Conservation (phyloP, 345 rosid species). For the Rhodomyrtus tomentosa region DNA sequence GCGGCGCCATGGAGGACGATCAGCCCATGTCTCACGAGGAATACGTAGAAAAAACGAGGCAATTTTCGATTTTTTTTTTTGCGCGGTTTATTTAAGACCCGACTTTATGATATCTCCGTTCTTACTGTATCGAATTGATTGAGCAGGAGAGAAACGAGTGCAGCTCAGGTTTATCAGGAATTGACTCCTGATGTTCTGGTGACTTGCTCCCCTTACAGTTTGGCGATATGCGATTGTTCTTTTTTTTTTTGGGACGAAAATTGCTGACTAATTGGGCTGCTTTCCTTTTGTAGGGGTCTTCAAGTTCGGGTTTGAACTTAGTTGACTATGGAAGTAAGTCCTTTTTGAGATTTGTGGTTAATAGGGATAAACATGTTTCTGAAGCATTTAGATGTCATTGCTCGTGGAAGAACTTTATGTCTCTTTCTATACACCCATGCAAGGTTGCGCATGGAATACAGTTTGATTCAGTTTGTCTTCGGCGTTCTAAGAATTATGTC, state of each 20-base stretch:
- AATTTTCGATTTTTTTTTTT: background rate
- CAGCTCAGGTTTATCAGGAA: constrained; percentile 24
- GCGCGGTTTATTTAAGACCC: background rate
- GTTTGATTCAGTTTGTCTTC: background rate
- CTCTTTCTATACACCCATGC: background rate
- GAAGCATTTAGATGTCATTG: background rate
- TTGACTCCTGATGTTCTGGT: constrained; percentile 42
- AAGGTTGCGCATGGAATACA: background rate
- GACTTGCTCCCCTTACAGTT: background rate
- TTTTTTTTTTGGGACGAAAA: background rate
- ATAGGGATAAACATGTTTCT: background rate
- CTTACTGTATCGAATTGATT: background rate
- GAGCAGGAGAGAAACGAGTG: constrained; percentile 42
- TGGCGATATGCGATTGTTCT: background rate
- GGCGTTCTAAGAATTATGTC: background rate
- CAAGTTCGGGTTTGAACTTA: constrained; percentile 22
- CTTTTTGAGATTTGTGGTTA: background rate
- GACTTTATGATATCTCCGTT: background rate
- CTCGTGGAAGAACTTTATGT: background rate
- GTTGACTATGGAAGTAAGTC: constrained; percentile 46
- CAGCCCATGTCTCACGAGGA: constrained; percentile 57
- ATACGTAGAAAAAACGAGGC: constrained; percentile 45
- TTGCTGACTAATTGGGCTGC: background rate
- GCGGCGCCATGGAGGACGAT: constrained; percentile 13
- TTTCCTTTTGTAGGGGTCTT: constrained; percentile 19